Percentiles rank a stretch among this genome's conserved stretches.
These are phyloP conservation scores for Phytopythium vexans DNA, from an alignment of 352 stramenopile genomes.

Conservation along the genomic window DNA sequence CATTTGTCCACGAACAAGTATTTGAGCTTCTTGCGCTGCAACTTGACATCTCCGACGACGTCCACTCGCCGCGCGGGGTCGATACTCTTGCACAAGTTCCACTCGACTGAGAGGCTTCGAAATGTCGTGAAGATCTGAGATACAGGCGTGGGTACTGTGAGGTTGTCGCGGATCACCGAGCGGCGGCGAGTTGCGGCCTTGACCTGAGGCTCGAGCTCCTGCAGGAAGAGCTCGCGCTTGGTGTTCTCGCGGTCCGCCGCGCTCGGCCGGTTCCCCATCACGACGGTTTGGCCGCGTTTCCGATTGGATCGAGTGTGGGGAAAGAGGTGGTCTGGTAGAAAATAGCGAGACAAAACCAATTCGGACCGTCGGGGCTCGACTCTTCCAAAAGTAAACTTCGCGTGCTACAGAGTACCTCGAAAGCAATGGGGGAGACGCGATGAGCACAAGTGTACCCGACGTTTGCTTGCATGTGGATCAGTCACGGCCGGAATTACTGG, in stretches of 20 bases:
- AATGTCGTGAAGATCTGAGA: constrained; percentile 43
- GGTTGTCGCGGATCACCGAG: constrained; percentile 16
- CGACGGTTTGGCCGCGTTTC: not conserved
- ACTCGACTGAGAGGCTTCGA: constrained; percentile 53
- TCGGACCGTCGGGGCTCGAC: no score
- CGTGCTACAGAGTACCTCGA: no score
- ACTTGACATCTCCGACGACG: constrained; percentile 48
- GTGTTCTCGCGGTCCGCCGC: not conserved
- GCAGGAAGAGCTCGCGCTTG: constrained; percentile 13
- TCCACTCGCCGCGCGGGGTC: constrained; percentile 51
- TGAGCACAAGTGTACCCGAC: no score
- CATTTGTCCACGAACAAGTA: constrained; percentile 59
- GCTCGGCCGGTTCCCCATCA: constrained; percentile 1
- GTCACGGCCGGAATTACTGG: no score
- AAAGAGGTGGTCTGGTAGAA: no score
- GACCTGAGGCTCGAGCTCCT: constrained; percentile 20
- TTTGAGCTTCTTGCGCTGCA: constrained; percentile 41
- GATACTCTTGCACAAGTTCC: constrained; percentile 60
- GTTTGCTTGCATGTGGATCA: no score
- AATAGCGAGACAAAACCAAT: no score
- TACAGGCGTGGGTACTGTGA: constrained; percentile 13
- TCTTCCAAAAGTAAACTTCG: no score
- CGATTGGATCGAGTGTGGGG: not conserved
- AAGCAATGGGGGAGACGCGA: no score
- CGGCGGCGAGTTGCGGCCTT: constrained; percentile 15